Percentiles rank a stretch among this genome's conserved stretches.
phyloP scores from a whole-genome alignment of 192 early-diverging fungal species.

The Coemansia umbellata region DNA sequence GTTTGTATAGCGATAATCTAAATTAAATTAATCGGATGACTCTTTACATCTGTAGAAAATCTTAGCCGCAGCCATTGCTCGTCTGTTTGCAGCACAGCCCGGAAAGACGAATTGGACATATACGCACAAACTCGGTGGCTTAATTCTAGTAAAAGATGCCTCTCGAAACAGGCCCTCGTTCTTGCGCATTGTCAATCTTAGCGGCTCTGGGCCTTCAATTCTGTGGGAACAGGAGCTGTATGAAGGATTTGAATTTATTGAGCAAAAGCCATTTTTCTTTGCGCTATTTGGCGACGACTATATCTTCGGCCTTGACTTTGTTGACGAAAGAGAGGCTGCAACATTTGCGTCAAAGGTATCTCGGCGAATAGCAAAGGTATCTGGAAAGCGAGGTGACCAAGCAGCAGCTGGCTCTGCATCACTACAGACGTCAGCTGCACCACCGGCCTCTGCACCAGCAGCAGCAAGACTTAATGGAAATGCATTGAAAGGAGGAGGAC shows the following conservation, averaged over 20 bases:
- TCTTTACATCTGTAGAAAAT: conserved; percentile 61
- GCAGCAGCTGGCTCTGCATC: conserved; percentile 13
- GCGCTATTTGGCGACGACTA: conserved; percentile 68
- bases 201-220: conserved; percentile 52
- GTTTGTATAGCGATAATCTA: too few species aligned
- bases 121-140: conserved; percentile 63
- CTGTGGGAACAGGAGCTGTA: conserved; percentile 82
- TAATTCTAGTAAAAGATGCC: conserved; percentile 63
- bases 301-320: conserved; percentile 68
- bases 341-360: conserved; percentile 62
- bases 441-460: background rate
- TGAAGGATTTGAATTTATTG: conserved; percentile 62
- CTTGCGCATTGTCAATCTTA: conserved; percentile 67
- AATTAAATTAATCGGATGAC: too few species aligned
- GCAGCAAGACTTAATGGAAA: background rate
- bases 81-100: conserved; percentile 70
- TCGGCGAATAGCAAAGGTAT: conserved; percentile 14
- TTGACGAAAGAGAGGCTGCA: conserved; percentile 61
- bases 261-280: conserved; percentile 64
- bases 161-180: conserved; percentile 60
- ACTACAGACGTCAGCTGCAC: background rate
- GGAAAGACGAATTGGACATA: conserved; percentile 66
- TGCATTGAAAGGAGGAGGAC: conserved; percentile 13
- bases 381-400: conserved; percentile 18
- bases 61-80: conserved; percentile 68